These are phyloP conservation scores for Neurospora sp. DNA, from an alignment of 495 filamentous ascomycete species.

Conservation along the genomic window DNA sequence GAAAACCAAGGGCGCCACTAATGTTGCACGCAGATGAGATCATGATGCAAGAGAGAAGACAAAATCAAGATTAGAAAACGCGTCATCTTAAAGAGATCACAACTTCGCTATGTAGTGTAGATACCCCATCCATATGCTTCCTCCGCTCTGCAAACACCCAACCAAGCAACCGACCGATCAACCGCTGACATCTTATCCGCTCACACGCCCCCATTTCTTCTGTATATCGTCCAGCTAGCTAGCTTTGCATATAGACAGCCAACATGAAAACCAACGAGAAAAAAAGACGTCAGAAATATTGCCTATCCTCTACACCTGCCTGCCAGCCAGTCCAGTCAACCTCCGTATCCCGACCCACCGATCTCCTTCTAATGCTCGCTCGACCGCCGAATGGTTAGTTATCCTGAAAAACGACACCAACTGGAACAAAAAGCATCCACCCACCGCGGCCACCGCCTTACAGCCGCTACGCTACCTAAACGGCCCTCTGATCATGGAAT, in stretches of 20 bases:
- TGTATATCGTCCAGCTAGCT: not conserved
- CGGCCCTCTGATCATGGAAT: slow-evolving; percentile 7
- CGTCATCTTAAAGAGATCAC: not conserved
- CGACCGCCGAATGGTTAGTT: not conserved
- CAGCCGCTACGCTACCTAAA: slow-evolving; percentile 1
- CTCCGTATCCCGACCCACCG: not conserved
- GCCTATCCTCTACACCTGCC: not conserved
- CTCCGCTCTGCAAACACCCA: not conserved
- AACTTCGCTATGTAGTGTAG: not conserved
- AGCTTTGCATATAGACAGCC: not conserved
- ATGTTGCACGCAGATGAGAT: not conserved
- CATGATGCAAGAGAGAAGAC: not conserved
- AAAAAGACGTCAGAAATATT: not conserved
- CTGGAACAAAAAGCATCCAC: not conserved
- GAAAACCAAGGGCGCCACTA: not conserved
- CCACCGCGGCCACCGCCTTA: not conserved
- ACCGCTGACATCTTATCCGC: not conserved
- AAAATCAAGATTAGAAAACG: not conserved
- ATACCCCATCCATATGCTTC: not conserved
- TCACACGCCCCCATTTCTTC: not conserved
- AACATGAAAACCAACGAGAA: not conserved
- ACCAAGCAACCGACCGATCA: not conserved
- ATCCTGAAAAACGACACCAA: not conserved
- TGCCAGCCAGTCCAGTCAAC: not conserved
- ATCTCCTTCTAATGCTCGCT: not conserved